Evolutionary conservation across 2,329 filamentous ascomycete species (phyloP).

Genomic region (Leptosphaerulina australis): DNA sequence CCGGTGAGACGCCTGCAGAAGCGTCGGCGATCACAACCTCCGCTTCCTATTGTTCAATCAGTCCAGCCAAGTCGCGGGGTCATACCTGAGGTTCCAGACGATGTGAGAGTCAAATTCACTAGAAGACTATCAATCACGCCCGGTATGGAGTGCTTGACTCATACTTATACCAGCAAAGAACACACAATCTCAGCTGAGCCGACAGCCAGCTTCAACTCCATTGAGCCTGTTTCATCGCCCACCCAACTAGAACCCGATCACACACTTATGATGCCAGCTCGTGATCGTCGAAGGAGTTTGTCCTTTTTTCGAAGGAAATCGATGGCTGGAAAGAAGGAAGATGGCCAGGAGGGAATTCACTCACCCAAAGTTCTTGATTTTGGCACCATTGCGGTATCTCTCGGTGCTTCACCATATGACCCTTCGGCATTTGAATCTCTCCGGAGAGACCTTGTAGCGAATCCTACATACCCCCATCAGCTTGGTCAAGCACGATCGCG

Average conservation of each 20-base stretch:
- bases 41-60: conserved; percentile 40
- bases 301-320: conserved; percentile 42
- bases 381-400: conserved; percentile 49
- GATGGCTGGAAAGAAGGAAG: conserved; percentile 31
- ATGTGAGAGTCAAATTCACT: conserved; percentile 46
- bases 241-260: conserved; percentile 31
- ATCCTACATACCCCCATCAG: conserved; percentile 46
- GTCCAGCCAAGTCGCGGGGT: conserved; percentile 38
- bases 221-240: conserved; percentile 1
- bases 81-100: conserved; percentile 43
- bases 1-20: conserved; percentile 41
- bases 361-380: conserved; percentile 46
- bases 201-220: conserved; percentile 13
- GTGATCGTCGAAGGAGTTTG: conserved; percentile 33
- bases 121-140: conserved; percentile 44
- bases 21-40: conserved; percentile 34
- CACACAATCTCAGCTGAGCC: conserved; percentile 21
- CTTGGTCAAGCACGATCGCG: conserved; percentile 37
- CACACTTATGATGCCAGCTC: conserved; percentile 30
- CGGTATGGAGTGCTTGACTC: conserved; percentile 46
- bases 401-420: conserved; percentile 54
- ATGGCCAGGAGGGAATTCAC: conserved; percentile 21
- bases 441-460: conserved; percentile 24
- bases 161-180: conserved; percentile 42
- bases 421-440: conserved; percentile 41